Conservation (phyloP, 2,329 filamentous ascomycete genomes). For the Penicillium sp. region DNA sequence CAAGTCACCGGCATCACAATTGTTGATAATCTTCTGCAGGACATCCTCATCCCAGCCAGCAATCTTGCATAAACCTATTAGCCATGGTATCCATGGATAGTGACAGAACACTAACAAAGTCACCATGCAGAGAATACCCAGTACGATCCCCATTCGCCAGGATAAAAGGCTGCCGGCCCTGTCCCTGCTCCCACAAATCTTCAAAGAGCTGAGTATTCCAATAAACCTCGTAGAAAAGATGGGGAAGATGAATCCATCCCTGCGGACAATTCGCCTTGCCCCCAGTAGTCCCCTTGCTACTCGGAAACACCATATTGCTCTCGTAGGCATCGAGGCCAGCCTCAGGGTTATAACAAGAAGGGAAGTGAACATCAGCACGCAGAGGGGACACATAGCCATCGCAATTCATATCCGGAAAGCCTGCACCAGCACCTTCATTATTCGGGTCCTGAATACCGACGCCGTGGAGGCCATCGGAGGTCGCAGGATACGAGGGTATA, state of each 20-base stretch:
- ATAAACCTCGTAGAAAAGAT: constrained; percentile 19
- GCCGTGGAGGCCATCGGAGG: constrained; percentile 14
- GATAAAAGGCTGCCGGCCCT: constrained; percentile 12
- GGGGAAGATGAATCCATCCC: constrained; percentile 13
- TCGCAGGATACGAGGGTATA: constrained; percentile 10
- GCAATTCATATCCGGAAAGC: constrained; percentile 20
- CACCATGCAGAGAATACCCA: constrained; percentile 14
- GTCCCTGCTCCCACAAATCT: constrained; percentile 9
- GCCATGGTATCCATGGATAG: neutral
- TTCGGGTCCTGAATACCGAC: constrained; percentile 16
- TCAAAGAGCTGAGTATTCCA: constrained; percentile 14
- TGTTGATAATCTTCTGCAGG: constrained; percentile 17
- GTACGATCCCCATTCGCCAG: constrained; percentile 14
- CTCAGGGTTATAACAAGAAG: constrained; percentile 15
- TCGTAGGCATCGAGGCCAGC: constrained; percentile 9
- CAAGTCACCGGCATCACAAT: constrained; percentile 12
- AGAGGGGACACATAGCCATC: constrained; percentile 13
- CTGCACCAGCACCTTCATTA: constrained; percentile 11
- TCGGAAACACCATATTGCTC: constrained; percentile 12
- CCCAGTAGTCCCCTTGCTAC: constrained; percentile 9
- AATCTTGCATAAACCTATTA: constrained; percentile 8
- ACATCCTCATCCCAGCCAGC: constrained; percentile 13
- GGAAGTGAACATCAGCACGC: constrained; percentile 17
- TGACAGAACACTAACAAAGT: constrained; percentile 10
- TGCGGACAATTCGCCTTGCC: constrained; percentile 12